phyloP scores from a whole-genome alignment of 2,329 filamentous ascomycete genomes.

The Paraconiothyrium sp. region DNA sequence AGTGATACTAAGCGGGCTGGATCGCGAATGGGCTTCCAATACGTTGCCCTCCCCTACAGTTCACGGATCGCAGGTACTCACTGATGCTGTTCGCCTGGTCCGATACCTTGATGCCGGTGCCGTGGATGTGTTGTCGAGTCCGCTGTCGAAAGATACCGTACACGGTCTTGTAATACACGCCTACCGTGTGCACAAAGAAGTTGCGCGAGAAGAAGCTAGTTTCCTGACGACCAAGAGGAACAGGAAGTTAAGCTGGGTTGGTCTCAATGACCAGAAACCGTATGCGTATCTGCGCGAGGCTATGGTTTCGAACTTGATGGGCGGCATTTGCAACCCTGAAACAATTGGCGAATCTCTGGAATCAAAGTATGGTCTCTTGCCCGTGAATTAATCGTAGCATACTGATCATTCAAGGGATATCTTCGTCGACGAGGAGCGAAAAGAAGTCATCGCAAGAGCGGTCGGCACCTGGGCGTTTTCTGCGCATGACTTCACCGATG shows the following conservation, averaged over 20 bases:
- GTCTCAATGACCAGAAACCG: conserved; percentile 82
- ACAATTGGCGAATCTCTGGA: conserved; percentile 69
- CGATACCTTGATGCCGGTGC: conserved; percentile 87
- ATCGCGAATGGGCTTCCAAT: conserved; percentile 41
- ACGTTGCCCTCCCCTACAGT: conserved; percentile 45
- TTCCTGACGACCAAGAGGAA: conserved; percentile 77
- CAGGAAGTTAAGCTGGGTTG: conserved; percentile 91
- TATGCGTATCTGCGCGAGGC: conserved; percentile 90
- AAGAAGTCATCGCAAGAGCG: conserved; percentile 71
- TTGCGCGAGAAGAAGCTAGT: conserved; percentile 75
- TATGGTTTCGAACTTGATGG: conserved; percentile 93
- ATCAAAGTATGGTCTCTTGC: conserved; percentile 61
- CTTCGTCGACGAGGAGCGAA: conserved; percentile 72
- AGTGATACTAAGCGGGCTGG: conserved; percentile 51
- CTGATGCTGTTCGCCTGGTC: conserved; percentile 66
- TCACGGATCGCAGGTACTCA: conserved; percentile 49
- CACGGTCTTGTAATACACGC: conserved; percentile 82
- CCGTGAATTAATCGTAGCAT: neutral
- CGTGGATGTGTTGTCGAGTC: conserved; percentile 83
- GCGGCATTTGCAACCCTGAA: conserved; percentile 80
- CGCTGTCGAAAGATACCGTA: conserved; percentile 76
- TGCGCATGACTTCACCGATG: conserved; percentile 87
- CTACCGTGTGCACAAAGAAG: conserved; percentile 82
- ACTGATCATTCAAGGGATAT: conserved; percentile 63
- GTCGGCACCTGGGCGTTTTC: conserved; percentile 88